Evolutionary conservation across 2,329 filamentous ascomycete genomes (phyloP).

Genomic region (Rhexocercosporidium sp.): DNA sequence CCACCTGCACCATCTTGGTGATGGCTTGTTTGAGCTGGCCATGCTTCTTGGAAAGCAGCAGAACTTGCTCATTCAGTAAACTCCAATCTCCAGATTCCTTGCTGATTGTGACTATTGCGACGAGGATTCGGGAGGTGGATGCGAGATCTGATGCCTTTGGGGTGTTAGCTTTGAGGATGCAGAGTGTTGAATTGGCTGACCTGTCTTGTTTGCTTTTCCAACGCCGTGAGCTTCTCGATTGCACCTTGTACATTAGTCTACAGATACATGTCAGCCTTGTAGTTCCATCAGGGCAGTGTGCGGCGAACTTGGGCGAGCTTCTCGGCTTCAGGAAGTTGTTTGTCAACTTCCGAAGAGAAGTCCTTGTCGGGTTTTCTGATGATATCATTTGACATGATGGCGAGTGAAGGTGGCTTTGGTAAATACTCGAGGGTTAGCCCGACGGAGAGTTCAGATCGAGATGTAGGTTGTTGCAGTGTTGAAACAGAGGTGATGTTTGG

Average conservation of each 20-base stretch:
- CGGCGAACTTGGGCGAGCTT: conserved; percentile 78
- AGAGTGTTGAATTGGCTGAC: conserved; percentile 61
- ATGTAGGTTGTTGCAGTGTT: background rate
- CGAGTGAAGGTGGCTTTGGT: background rate
- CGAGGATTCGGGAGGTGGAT: conserved; percentile 87
- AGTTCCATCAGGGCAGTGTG: background rate
- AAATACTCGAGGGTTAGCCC: background rate
- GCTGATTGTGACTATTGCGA: conserved; percentile 90
- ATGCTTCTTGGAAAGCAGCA: conserved; percentile 98
- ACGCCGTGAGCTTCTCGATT: conserved; percentile 86
- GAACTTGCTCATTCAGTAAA: conserved; percentile 93
- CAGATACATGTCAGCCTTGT: conserved; percentile 33
- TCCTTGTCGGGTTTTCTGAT: conserved; percentile 82
- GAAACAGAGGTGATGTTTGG: background rate
- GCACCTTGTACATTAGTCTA: conserved; percentile 82
- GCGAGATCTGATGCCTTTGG: conserved; percentile 90
- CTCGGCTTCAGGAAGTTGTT: conserved; percentile 88
- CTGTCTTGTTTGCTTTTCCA: conserved; percentile 98
- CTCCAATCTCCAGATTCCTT: conserved; percentile 93
- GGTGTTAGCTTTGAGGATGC: conserved; percentile 36
- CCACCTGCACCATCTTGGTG: conserved; percentile 97
- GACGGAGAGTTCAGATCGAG: background rate
- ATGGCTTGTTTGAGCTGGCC: conserved; percentile 98
- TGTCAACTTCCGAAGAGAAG: conserved; percentile 95
- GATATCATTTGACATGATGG: conserved; percentile 43